Evolutionary conservation across 345 rosid species (phyloP).

Genomic region (Sonneratia alba): DNA sequence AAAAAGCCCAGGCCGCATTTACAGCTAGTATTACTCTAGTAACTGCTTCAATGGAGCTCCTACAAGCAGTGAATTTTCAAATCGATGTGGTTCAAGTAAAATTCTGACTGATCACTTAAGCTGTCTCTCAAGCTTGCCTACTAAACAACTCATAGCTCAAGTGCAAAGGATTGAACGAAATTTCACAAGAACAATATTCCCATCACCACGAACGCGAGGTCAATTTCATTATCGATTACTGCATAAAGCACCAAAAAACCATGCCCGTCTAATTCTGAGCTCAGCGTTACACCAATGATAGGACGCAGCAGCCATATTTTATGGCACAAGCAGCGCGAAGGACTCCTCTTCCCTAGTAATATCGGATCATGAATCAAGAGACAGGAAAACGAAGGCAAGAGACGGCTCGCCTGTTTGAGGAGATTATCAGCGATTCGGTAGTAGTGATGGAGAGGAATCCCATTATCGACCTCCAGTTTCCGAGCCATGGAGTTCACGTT

Average conservation of each 20-base stretch:
- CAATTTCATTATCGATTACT: neutral
- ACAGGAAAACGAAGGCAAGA: neutral
- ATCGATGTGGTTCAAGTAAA: neutral
- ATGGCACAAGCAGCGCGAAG: neutral
- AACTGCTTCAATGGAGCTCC: neutral
- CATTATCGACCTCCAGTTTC: conserved; percentile 70
- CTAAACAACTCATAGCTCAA: neutral
- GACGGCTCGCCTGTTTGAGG: conserved; percentile 55
- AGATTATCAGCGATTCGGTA: conserved; percentile 89
- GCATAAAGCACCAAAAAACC: neutral
- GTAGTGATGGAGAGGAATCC: conserved; percentile 68
- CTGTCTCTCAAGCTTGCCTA: neutral
- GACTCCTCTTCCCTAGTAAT: too few relatives aligned
- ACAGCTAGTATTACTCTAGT: neutral
- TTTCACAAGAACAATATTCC: neutral
- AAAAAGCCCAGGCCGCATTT: neutral
- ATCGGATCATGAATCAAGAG: neutral
- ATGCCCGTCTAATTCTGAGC: neutral
- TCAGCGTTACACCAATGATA: neutral
- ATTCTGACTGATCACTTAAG: neutral
- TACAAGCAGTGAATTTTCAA: neutral
- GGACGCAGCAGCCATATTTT: neutral
- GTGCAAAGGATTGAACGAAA: too few relatives aligned
- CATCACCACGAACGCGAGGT: neutral
- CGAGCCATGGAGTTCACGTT: conserved; percentile 49